Base-by-base conservation (phyloP, 345 rosid species). In the Angophora floribunda region DNA sequence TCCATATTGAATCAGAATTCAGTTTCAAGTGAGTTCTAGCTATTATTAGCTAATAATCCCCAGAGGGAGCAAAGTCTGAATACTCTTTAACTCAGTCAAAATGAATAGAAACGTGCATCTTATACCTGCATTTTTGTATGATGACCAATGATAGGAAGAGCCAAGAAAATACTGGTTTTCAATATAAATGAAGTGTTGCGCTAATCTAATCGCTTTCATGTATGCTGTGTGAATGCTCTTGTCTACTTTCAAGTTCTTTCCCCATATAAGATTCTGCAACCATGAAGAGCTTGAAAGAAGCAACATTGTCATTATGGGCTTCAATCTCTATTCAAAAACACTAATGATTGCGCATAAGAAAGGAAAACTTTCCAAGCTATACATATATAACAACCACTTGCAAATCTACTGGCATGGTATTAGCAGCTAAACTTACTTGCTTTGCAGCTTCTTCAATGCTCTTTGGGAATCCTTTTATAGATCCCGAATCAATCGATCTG, bases 161-260 rank as follows among this genome's bases (percentile, higher is more conserved):
- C 98, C 95, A 21, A 95, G 88, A 87, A 96, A 94, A 86, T 95
- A 95, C 63, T 95, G 97, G 85, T 95, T 95, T 92, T 95, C 96
- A 44, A 94, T 92, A 91, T 95, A 95, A 47, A 96, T 91, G 75
- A 94, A 95, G 80, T 92, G 97, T 79, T 95, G 97, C 3, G 96
- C 94, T 57, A 95, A 96, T 93, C 98, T 91, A 87, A 96, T 94
- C 82, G 93, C 96, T 88, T 92, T 92, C 80, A 95, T 90, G 26
- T 92, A 95, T 11, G 98, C 97, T 28, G 92, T 89, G 79, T 93
- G 97, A 89, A 96, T 94, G 92, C 97, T 96, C 84, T 90, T 93
- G 47, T 95, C 98, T 51, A 95, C 94, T 91, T 93, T 93, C 93
- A 95, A 84, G 90, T 95, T 94, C 92, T 95, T 96, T 86, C 93